A percentile compares a stretch with the other conserved stretches of the same genome.
Conservation (phyloP, 176 grass and related monocot genomes). For the Paspalum vaginatum region DNA sequence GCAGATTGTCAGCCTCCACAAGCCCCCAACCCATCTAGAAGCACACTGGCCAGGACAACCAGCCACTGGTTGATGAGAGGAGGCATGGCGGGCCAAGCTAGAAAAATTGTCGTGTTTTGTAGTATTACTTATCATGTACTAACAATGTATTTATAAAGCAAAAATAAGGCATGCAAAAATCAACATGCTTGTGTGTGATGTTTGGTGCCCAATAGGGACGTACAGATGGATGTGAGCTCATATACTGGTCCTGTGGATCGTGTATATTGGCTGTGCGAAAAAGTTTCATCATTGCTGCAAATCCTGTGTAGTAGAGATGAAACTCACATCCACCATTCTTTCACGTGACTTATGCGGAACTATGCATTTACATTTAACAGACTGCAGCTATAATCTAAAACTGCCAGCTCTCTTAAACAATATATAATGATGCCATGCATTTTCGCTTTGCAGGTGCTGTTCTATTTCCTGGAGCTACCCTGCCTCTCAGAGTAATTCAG, state of each 20-base stretch:
- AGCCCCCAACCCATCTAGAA: no score
- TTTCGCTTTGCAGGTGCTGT: constrained; percentile 67
- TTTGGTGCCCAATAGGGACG: background rate
- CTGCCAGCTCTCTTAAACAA: background rate
- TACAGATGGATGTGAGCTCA: background rate
- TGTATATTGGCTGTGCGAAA: background rate
- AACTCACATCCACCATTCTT: constrained; percentile 5
- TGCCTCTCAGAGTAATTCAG: constrained; percentile 87
- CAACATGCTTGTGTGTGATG: background rate
- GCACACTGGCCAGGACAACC: no score
- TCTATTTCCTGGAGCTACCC: constrained; percentile 90
- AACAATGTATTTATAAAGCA: background rate
- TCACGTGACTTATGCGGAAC: constrained; percentile 8
- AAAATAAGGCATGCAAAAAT: background rate
- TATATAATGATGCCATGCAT: constrained; percentile 31
- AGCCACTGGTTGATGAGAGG: no score
- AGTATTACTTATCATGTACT: background rate
- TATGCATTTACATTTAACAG: constrained; percentile 18
- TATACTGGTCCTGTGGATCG: constrained; percentile 5
- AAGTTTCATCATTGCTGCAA: constrained; percentile 19
- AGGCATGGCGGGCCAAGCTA: no score
- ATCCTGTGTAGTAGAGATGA: background rate
- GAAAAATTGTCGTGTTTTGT: background rate
- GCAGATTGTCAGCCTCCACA: no score
- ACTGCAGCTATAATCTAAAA: constrained; percentile 7